Percentiles rank a stretch among this genome's conserved stretches.
Evolutionary conservation across 2,329 filamentous ascomycete species (phyloP).

Genomic region (Chrysoporthe puriensis): DNA sequence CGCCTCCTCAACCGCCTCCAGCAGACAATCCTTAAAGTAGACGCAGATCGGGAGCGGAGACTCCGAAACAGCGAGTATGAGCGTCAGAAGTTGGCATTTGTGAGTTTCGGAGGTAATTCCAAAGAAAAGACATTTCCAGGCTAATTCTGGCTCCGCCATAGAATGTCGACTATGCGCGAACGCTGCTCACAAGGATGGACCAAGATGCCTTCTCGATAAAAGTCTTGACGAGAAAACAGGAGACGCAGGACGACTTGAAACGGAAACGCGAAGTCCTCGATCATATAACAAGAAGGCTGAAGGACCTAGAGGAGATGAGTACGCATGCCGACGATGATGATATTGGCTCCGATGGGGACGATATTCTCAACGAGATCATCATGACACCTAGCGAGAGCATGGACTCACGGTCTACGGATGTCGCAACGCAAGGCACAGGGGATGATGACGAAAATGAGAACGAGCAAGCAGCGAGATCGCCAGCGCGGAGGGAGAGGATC

Average conservation of each 20-base stretch:
- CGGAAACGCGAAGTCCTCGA: slow-evolving; percentile 69
- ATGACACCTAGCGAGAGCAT: slow-evolving; percentile 58
- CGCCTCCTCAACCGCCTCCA: slow-evolving; percentile 70
- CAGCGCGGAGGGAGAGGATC: slow-evolving; percentile 10
- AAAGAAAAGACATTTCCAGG: background rate
- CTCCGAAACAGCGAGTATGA: slow-evolving; percentile 68
- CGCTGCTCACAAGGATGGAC: slow-evolving; percentile 70
- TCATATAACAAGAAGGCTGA: slow-evolving; percentile 65
- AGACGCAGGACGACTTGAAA: slow-evolving; percentile 66
- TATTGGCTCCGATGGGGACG: slow-evolving; percentile 58
- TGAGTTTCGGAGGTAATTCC: slow-evolving; percentile 38
- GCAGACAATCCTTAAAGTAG: slow-evolving; percentile 64
- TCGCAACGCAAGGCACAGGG: slow-evolving; percentile 31
- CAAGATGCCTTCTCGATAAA: slow-evolving; percentile 67
- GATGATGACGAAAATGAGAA: slow-evolving; percentile 27
- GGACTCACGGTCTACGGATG: slow-evolving; percentile 41
- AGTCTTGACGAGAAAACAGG: slow-evolving; percentile 59
- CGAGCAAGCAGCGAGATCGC: slow-evolving; percentile 8
- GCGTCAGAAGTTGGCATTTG: slow-evolving; percentile 60
- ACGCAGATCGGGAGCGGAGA: slow-evolving; percentile 60
- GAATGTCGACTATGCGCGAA: slow-evolving; percentile 74
- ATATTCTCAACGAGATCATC: slow-evolving; percentile 59
- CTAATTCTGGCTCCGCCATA: slow-evolving; percentile 38
- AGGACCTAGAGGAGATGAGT: slow-evolving; percentile 67
- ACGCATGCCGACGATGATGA: slow-evolving; percentile 44